These are phyloP conservation scores for Cladophialophora psammophila DNA, from an alignment of 2,329 filamentous ascomycete genomes.

Conservation along the genomic window DNA sequence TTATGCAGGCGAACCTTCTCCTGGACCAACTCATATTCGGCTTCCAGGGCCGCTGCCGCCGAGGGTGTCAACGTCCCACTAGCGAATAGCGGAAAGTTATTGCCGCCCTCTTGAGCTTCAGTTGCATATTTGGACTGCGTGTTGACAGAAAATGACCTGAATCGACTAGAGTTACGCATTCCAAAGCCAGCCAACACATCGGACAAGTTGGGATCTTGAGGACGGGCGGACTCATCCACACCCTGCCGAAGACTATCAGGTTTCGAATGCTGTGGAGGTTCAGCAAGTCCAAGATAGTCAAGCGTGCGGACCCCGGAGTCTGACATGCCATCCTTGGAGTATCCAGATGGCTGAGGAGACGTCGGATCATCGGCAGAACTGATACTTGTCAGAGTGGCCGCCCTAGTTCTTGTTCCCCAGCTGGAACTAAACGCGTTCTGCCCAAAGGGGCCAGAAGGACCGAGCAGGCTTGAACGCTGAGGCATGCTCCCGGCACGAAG, in stretches of 20 bases:
- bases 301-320: conserved; percentile 92
- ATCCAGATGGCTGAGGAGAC: conserved; percentile 85
- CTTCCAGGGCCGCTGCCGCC: conserved; percentile 61
- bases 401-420: conserved; percentile 85
- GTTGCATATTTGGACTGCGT: conserved; percentile 96
- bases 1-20: conserved; percentile 86
- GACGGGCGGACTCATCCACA: conserved; percentile 59
- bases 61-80: conserved; percentile 67
- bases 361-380: conserved; percentile 85
- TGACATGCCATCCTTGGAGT: conserved; percentile 81
- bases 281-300: conserved; percentile 93
- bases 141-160: conserved; percentile 97
- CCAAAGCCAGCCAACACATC: conserved; percentile 78
- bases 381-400: conserved; percentile 87
- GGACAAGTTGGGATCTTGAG: conserved; percentile 57
- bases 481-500: conserved; percentile 94
- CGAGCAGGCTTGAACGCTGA: conserved; percentile 75
- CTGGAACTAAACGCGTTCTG: conserved; percentile 86
- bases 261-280: conserved; percentile 83
- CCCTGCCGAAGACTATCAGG: conserved; percentile 73
- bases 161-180: conserved; percentile 80
- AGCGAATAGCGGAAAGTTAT: conserved; percentile 62
- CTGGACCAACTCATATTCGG: conserved; percentile 67
- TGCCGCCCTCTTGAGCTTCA: conserved; percentile 78
- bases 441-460: conserved; percentile 74